These are phyloP conservation scores for Ostreobium quekettii DNA, from an alignment of 139 green algal genomes.

Conservation along the genomic window DNA sequence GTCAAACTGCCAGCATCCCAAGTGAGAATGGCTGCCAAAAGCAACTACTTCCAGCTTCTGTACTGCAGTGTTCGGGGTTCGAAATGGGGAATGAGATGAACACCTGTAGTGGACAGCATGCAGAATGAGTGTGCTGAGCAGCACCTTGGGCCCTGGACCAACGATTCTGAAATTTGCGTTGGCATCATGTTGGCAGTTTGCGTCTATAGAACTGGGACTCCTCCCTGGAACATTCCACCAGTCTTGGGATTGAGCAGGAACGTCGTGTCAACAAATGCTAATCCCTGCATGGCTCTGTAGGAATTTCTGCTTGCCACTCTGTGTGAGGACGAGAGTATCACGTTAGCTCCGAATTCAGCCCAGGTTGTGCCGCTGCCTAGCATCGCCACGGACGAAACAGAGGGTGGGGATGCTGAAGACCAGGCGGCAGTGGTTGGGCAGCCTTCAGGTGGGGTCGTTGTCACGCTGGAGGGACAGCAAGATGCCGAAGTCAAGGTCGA, in stretches of 20 bases:
- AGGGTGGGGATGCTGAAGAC: neutral
- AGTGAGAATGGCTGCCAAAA: no score
- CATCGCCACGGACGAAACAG: neutral
- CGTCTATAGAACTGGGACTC: no score
- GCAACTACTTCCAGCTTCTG: no score
- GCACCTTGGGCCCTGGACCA: no score
- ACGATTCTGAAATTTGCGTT: no score
- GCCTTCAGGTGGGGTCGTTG: conserved; percentile 1
- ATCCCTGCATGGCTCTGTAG: conserved; percentile 21
- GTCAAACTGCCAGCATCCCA: no score
- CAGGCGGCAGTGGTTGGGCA: neutral
- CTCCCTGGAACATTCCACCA: no score
- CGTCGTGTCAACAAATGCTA: neutral
- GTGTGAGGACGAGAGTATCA: conserved; percentile 72
- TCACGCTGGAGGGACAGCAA: conserved; percentile 21
- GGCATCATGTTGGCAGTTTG: no score
- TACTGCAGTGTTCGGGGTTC: no score
- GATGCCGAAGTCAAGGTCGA: conserved; percentile 2
- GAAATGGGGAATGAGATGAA: no score
- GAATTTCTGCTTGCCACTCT: conserved; percentile 84
- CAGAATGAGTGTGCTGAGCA: no score
- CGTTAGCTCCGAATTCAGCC: conserved; percentile 81
- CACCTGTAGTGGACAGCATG: no score
- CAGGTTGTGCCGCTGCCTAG: conserved; percentile 53
- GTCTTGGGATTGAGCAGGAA: conserved; percentile 6